Evolutionary conservation across 768 basidiomycete species (phyloP).

Genomic region (Pluteus cervinus): DNA sequence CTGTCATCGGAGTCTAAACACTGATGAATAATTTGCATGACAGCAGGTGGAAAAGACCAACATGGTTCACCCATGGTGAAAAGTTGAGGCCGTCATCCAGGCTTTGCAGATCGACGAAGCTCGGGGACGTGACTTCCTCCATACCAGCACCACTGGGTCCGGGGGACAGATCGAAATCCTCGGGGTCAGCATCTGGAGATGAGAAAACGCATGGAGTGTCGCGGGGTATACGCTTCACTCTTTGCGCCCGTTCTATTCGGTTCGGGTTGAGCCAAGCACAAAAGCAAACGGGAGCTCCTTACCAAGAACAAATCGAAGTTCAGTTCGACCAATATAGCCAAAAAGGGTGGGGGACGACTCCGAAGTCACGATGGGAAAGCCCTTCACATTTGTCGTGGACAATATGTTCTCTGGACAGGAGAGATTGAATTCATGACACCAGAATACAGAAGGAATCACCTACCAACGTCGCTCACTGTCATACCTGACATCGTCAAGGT

Average conservation of each 20-base stretch:
- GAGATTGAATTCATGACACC: conserved; percentile 7
- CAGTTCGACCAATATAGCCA: conserved; percentile 86
- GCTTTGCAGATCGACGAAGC: conserved; percentile 52
- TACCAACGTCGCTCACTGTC: conserved; percentile 75
- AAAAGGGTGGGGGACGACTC: conserved; percentile 55
- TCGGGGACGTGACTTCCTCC: conserved; percentile 61
- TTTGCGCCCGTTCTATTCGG: conserved; percentile 8
- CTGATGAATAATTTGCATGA: conserved; percentile 3
- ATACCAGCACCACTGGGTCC: conserved; percentile 53
- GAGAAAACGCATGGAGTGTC: conserved; percentile 74
- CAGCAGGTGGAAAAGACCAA: conserved; percentile 24
- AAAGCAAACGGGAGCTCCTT: too few species aligned
- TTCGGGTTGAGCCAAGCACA: neutral
- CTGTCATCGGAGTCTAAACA: conserved; percentile 84
- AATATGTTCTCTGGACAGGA: conserved; percentile 57
- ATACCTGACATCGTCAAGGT: conserved; percentile 72
- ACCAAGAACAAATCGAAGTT: conserved; percentile 86
- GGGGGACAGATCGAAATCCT: conserved; percentile 41
- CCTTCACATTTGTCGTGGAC: conserved; percentile 71
- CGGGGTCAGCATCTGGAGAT: conserved; percentile 44
- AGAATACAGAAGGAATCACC: conserved; percentile 18
- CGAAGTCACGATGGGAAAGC: conserved; percentile 82
- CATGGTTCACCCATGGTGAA: conserved; percentile 95
- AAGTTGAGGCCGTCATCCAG: conserved; percentile 57
- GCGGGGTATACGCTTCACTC: too few species aligned